Conservation (phyloP, 164 flowering plant genomes). For the Chimonanthus praecox region DNA sequence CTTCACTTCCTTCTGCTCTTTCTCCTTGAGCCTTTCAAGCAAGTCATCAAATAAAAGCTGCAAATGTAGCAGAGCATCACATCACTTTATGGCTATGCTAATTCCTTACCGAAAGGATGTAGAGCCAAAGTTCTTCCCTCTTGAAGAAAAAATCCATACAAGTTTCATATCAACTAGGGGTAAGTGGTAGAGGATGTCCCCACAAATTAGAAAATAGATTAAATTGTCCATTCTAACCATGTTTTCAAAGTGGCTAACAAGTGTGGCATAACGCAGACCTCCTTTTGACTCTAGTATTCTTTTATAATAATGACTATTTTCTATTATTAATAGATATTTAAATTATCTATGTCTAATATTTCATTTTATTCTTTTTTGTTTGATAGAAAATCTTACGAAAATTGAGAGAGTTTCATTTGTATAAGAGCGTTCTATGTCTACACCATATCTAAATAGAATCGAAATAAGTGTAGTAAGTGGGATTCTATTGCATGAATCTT, state of each 20-base stretch:
- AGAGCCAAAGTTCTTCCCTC: neutral
- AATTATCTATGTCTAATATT: no score
- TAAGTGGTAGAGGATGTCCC: neutral
- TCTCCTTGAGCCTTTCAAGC: slow-evolving; percentile 76
- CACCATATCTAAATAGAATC: no score
- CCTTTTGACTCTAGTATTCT: no score
- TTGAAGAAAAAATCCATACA: no score
- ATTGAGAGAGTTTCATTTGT: no score
- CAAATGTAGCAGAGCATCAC: slow-evolving; percentile 12
- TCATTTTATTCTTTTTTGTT: no score
- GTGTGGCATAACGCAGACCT: neutral
- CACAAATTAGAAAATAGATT: neutral
- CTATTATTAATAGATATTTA: no score
- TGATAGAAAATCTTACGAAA: no score
- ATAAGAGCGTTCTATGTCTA: no score
- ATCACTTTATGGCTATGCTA: neutral
- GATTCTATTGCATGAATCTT: no score
- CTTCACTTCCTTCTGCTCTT: slow-evolving; percentile 93
- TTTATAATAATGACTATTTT: no score
- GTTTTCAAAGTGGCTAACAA: neutral
- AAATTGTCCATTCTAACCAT: neutral
- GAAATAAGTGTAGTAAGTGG: no score
- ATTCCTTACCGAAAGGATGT: neutral
- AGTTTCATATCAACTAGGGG: neutral
- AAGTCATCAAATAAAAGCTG: slow-evolving; percentile 85